phyloP scores from a whole-genome alignment of 31 red algal genomes.

The Porphyra umbilicalis region DNA sequence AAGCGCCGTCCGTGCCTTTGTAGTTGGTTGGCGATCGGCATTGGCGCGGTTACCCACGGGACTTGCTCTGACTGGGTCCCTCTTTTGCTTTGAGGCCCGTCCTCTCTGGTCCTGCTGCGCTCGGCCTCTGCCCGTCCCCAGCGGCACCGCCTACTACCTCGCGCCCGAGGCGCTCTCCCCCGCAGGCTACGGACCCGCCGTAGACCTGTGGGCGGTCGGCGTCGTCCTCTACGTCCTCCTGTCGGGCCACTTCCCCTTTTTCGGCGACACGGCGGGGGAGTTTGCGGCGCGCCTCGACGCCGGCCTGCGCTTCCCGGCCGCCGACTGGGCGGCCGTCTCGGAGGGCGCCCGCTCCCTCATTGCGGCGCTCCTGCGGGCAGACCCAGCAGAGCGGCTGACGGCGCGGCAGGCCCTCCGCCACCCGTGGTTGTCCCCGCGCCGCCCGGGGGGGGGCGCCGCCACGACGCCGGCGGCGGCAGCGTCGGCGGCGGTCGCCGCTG shows the following conservation, averaged over 20 bases:
- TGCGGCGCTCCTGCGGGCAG: slow-evolving; percentile 35
- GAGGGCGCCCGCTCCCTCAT: slow-evolving; percentile 39
- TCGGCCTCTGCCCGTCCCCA: no score
- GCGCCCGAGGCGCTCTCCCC: slow-evolving; percentile 68
- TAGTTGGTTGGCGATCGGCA: no score
- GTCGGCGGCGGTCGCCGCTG: no score
- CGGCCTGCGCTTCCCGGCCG: slow-evolving; percentile 35
- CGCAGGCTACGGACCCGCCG: slow-evolving; percentile 34
- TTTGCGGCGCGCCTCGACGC: slow-evolving; percentile 40
- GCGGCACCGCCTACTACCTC: slow-evolving; percentile 73
- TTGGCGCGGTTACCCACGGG: no score
- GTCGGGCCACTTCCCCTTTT: slow-evolving; percentile 65
- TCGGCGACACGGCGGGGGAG: slow-evolving; percentile 25
- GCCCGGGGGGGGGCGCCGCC: no score
- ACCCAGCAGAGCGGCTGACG: slow-evolving; percentile 53
- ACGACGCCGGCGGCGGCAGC: no score
- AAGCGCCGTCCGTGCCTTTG: no score
- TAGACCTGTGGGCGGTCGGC: slow-evolving; percentile 80
- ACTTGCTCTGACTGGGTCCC: no score
- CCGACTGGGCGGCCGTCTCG: slow-evolving; percentile 52
- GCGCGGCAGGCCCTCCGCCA: slow-evolving; percentile 39
- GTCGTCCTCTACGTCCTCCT: slow-evolving; percentile 75
- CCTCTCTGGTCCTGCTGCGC: no score
- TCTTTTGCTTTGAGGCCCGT: no score
- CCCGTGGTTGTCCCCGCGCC: no score